Evolutionary conservation across 169 alveolate genomes (phyloP).

Genomic region (Theileria parva): DNA sequence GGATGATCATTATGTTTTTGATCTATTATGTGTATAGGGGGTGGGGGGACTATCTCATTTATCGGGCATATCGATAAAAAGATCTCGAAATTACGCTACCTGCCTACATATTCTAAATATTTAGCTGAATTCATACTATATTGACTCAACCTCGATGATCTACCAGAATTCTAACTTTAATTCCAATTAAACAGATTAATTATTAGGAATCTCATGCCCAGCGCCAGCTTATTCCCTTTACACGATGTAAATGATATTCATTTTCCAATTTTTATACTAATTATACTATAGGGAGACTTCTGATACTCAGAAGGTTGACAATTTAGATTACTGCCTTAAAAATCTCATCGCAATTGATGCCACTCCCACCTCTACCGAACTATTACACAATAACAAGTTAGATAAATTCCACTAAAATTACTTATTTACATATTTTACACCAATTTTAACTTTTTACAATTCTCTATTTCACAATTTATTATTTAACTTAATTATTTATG

Average conservation of each 20-base stretch:
- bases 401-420: background rate
- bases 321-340: slow-evolving; percentile 59
- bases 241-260: slow-evolving; percentile 4
- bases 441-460: background rate
- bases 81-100: background rate
- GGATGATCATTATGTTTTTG: background rate
- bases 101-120: background rate
- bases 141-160: background rate
- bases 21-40: slow-evolving; percentile 17
- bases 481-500: too few relatives aligned
- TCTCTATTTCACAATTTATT: background rate
- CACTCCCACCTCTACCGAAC: slow-evolving; percentile 36
- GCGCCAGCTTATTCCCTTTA: background rate
- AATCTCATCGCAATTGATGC: slow-evolving; percentile 63
- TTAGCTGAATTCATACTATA: background rate
- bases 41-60: slow-evolving; percentile 5
- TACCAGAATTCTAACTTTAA: background rate
- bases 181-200: background rate
- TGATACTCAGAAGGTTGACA: slow-evolving; percentile 48
- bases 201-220: background rate
- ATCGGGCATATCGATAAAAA: slow-evolving; percentile 9
- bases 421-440: background rate
- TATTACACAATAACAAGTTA: slow-evolving; percentile 30
- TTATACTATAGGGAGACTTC: slow-evolving; percentile 20
- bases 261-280: background rate